These are phyloP conservation scores for Penicillium olsonii DNA, from an alignment of 2,329 filamentous ascomycete species.

Conservation along the genomic window DNA sequence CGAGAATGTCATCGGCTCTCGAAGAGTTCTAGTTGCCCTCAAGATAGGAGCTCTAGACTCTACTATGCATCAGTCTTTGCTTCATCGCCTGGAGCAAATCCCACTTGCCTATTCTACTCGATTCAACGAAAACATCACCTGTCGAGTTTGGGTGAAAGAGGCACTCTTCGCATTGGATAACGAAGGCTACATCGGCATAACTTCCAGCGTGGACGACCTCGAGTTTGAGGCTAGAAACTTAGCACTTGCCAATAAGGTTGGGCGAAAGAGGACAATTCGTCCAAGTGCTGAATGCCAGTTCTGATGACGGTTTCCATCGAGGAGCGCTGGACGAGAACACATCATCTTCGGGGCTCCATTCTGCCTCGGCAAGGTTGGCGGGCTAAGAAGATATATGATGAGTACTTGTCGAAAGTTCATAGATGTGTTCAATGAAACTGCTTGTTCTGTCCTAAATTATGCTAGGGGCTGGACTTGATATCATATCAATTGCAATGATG, in stretches of 20 bases:
- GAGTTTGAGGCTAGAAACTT: not conserved
- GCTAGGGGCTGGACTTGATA: too few species aligned
- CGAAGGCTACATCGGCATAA: conserved; percentile 1
- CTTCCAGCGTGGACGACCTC: not conserved
- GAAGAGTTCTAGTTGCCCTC: not conserved
- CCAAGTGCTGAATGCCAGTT: too few species aligned
- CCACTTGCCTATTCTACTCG: not conserved
- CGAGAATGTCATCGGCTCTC: not conserved
- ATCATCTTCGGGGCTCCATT: too few species aligned
- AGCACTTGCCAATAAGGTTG: not conserved
- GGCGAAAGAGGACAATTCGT: not conserved
- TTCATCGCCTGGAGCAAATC: not conserved
- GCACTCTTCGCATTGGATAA: not conserved
- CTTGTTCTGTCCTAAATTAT: too few species aligned
- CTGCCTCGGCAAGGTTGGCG: too few species aligned
- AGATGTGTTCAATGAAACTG: too few species aligned
- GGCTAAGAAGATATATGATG: too few species aligned
- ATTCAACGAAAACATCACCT: not conserved
- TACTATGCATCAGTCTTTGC: not conserved
- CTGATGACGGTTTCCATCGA: too few species aligned
- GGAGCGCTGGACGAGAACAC: too few species aligned
- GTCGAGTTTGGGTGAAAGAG: conserved; percentile 1
- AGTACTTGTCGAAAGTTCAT: too few species aligned
- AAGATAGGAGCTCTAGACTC: not conserved
- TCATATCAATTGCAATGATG: too few species aligned